Base-by-base conservation (phyloP, 2,329 filamentous ascomycete species). In the Aureobasidium sp. region DNA sequence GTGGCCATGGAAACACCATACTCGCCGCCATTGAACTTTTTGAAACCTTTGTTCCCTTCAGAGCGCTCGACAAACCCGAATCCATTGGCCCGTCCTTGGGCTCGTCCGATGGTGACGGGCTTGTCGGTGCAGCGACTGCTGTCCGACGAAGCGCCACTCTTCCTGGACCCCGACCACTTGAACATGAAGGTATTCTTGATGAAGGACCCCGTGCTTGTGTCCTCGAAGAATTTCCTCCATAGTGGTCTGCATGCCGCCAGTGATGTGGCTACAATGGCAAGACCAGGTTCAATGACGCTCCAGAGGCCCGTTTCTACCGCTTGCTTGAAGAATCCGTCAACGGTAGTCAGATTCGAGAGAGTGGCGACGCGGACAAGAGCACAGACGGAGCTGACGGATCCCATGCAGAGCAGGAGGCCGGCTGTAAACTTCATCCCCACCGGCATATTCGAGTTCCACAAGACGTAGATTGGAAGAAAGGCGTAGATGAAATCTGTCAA, bases 391-490 rank as follows among this genome's bases (percentile, higher is more conserved):
- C 67, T 69, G 24, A 64, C 62, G 45, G 64, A 65, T 22, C 73
- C 77, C 17, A 79, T 67, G 5, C 71, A 68, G 50, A 79, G 70
- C 45, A 79, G 68, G 2, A 74, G 62, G 22, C 71, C 68, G 0
- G 78, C 74, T 1, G 74, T 75, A 22, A 75, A 50, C 63, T 78
- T 79, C 47, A 75, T 72, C 7, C 70, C 69, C n/a, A 64, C 63
- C 35, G 75, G 74, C 69, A 79, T 75, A 49, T 76, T 71, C 6
- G 76, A 69, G 24, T 74, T 72, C 66, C 71, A 73, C 44, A 79
- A 67, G 29, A 78, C 63, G 42, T 74, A 69, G 3, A 73, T 70
- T 0, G 77, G 77, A 4, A 78, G 70, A 14, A 73, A 67, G 31
- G 71, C 72, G 49, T 75, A 68, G 52, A 69, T 61, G 63, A 68